Base-by-base conservation (phyloP, 1,284 basidiomycete genomes). In the Marasmius tenuissimus region DNA sequence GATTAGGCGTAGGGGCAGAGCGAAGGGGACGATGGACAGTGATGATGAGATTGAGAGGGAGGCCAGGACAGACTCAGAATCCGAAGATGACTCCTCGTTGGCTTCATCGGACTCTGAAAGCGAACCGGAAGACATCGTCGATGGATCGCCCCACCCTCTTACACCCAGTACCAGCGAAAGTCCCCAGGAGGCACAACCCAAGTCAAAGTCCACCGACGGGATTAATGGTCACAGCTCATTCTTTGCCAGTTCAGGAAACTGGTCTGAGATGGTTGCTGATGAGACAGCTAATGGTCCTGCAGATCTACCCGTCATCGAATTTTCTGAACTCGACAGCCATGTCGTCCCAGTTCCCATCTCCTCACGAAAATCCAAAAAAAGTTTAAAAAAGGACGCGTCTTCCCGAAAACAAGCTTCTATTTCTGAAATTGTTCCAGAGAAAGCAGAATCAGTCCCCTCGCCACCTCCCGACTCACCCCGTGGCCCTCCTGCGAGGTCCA, bases 211-310 rank as follows among this genome's bases (percentile, higher is more conserved):
- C 58, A 70, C 57, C 67, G 14, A 14, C 73, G 38, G 63, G 27
- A 27, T 27, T 69, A 42, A 67, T 71, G 59, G 69, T 69, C 10
- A 67, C 73, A 49, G 72, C 42, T 75, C 87, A 5, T 89, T 90
- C 69, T 87, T 88, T 65, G 69, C 76, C 20, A 65, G 69, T 18
- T 66, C 81, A 42, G 79, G 81, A 16, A 83, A 85, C 68, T 93
- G 92, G 92, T 88, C 89, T 8, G 90, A 93, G 70, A 89, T 92
- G 84, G 89, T 92, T n/a, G 81, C 85, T n/a, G 87, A 88, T 57
- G 87, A 92, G 72, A 81, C 75, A 34, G 77, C 75, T 27, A 81
- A 85, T 65, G 87, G 83, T 20, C 75, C 80, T 55, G 82, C 82
- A 4, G 82, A 85, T n/a, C 79, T 93, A 6, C 92, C 91, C 35